Base-by-base conservation (phyloP, 2,329 filamentous ascomycete genomes). In the Pseudogymnoascus sp. region DNA sequence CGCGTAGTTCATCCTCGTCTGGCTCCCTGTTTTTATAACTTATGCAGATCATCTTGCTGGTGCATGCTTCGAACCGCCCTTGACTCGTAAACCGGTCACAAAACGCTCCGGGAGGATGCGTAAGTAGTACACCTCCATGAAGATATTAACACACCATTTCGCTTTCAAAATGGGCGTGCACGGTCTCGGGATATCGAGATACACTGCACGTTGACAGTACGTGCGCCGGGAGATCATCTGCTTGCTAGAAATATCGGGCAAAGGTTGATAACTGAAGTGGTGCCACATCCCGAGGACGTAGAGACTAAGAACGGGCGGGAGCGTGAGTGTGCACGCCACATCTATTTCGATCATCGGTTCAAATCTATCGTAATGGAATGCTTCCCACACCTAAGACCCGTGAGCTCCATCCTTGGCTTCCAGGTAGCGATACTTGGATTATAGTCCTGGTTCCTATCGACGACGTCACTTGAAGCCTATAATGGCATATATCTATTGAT, bases 201-300 rank as follows among this genome's bases (percentile, higher is more conserved):
- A 38, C 10, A 60, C 50, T 60, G 19, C 38, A 38, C 8, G 59
- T 41, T 60, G 33, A 37, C 33, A 22, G 59, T 40, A 26, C 35
- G 59, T 60, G 59, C 59, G 59, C 59, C 59, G 59, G 59, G 59
- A 60, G 59, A 60, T 60, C 59, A 60, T 60, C 59, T 60, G 59
- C n/a, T 60, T 28, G 33, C n/a, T 40, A 14, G 19, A 60, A 28
- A 60, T 41, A 60, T 60, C 59, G 16, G 38, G 19, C 59, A 41
- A 60, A 31, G 59, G 26, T 38, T 38, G 4, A 41, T 40, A 41
- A 26, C 33, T 60, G 35, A 41, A 38, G 59, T 60, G 33, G 38
- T 41, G 38, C 38, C 33, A 41, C 59, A 60, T 60, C 59, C 59
- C 33, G 33, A 60, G 38, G 11, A 28, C 19, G 12, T 5, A 60